Conservation (phyloP, 257 asterid species). For the Knoxia roxburghii region DNA sequence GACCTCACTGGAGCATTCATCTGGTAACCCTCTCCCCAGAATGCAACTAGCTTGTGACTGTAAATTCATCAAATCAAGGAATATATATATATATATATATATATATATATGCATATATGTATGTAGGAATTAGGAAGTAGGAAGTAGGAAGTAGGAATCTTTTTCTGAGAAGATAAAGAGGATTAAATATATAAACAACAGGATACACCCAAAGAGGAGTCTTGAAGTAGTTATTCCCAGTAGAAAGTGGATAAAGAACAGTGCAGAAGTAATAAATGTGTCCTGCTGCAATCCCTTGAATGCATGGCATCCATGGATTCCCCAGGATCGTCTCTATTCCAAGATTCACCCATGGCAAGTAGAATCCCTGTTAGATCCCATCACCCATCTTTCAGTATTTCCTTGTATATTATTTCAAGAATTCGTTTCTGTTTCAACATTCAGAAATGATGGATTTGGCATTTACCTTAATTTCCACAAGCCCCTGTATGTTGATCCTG, state of each 20-base stretch:
- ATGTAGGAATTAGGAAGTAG: no score
- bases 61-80: no score
- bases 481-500: slow-evolving; percentile 38
- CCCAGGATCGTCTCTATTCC: slow-evolving; percentile 40
- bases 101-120: no score
- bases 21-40: slow-evolving; percentile 52
- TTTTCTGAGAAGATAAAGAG: background rate
- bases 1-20: slow-evolving; percentile 35
- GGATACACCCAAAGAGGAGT: slow-evolving; percentile 68
- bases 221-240: slow-evolving; percentile 33
- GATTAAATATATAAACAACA: background rate
- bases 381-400: background rate
- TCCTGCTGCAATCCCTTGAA: slow-evolving; percentile 42
- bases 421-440: background rate
- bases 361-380: slow-evolving; percentile 39
- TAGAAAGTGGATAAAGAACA: slow-evolving; percentile 43
- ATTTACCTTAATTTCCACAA: slow-evolving; percentile 52
- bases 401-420: no score
- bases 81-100: no score
- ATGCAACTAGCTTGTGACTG: slow-evolving; percentile 43
- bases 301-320: slow-evolving; percentile 34
- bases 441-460: background rate
- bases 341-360: slow-evolving; percentile 41
- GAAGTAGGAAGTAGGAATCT: no score
- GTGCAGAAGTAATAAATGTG: slow-evolving; percentile 53